These are phyloP conservation scores for Sarcocystis neurona DNA, from an alignment of 169 alveolate genomes.

Conservation along the genomic window DNA sequence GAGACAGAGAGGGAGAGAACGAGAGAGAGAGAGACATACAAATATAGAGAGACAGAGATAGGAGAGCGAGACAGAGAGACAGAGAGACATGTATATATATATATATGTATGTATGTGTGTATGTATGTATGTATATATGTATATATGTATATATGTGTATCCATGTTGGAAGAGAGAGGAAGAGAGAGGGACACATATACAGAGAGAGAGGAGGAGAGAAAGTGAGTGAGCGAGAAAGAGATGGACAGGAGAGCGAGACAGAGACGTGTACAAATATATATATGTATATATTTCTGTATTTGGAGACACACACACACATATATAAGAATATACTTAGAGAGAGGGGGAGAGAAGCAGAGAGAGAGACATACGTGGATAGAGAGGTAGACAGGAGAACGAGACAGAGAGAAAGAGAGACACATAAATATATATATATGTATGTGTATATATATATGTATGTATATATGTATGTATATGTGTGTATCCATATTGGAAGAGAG, in stretches of 20 bases:
- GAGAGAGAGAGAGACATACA: no score
- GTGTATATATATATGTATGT: neutral
- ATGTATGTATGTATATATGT: no score
- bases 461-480: neutral
- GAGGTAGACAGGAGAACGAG: no score
- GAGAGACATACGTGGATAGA: no score
- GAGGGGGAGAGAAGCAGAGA: neutral
- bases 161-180: neutral
- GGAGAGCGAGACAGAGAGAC: neutral
- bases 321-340: neutral
- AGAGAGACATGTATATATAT: neutral
- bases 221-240: neutral
- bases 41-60: slow-evolving; percentile 55
- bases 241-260: neutral
- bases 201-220: no score
- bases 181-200: no score
- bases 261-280: no score
- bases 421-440: no score
- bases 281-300: no score
- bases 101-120: no score
- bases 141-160: neutral
- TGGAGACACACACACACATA: neutral
- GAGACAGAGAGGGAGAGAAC: no score
- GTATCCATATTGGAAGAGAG: neutral
- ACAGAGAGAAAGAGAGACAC: neutral